phyloP scores from a whole-genome alignment of 768 basidiomycete species.

The Lactarius evosmus region DNA sequence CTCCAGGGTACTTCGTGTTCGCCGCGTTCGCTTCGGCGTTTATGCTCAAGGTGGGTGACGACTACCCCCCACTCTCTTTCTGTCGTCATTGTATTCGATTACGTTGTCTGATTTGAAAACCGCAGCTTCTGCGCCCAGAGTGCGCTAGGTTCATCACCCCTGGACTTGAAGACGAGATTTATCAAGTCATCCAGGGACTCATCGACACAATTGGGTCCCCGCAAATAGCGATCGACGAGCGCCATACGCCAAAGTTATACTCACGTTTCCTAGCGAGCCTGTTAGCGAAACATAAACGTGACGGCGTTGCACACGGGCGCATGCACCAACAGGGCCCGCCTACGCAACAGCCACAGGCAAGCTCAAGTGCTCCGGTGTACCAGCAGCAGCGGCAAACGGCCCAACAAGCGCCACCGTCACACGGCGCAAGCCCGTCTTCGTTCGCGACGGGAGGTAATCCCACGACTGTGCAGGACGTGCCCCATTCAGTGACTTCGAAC shows the following conservation, averaged over 20 bases:
- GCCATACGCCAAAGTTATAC: slow-evolving; percentile 77
- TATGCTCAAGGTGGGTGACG: slow-evolving; percentile 61
- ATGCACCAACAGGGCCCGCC: slow-evolving; percentile 22
- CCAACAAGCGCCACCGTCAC: slow-evolving; percentile 1
- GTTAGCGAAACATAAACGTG: slow-evolving; percentile 47
- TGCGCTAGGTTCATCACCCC: slow-evolving; percentile 57
- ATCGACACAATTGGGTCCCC: slow-evolving; percentile 65
- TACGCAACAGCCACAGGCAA: slow-evolving; percentile 10
- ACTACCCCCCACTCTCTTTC: not conserved
- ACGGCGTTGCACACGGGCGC: slow-evolving; percentile 23
- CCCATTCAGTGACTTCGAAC: not conserved
- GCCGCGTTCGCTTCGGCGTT: slow-evolving; percentile 62
- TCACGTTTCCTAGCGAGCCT: slow-evolving; percentile 74
- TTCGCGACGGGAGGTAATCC: not conserved
- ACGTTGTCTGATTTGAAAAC: slow-evolving; percentile 1
- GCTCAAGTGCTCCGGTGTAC: slow-evolving; percentile 7
- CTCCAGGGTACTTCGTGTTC: slow-evolving; percentile 29
- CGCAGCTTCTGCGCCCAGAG: slow-evolving; percentile 74
- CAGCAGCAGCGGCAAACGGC: slow-evolving; percentile 2
- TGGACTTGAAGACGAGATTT: slow-evolving; percentile 61
- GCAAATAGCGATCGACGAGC: slow-evolving; percentile 74
- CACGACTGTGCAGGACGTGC: not conserved
- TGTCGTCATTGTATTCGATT: not conserved
- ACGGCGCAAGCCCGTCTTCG: not conserved
- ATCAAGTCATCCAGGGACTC: slow-evolving; percentile 58